Evolutionary conservation across 768 basidiomycete genomes (phyloP), one percentile per base, ranked within the genome.

Genomic region (Leccinellum albellum): DNA sequence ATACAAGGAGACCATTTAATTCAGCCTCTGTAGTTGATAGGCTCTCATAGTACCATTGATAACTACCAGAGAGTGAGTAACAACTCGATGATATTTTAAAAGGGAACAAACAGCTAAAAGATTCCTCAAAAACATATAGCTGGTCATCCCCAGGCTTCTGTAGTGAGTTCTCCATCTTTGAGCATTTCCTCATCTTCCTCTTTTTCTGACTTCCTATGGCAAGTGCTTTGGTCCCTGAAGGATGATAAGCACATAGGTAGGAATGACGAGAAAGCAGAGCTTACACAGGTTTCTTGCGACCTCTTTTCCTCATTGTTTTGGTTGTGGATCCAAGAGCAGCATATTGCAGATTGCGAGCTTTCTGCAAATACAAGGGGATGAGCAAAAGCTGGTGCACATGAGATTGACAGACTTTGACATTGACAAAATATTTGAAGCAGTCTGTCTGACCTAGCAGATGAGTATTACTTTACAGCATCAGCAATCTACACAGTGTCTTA

Each of bases 371-470:
- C 56, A 54, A 48, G 14, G 4, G 33, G 24, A 48, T 59, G 21
- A 58, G 45, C 7, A 45, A 13, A 20, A n/a, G 45, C n/a, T 26
- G 13, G 14, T 6, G 20, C 9, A 28, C 5, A 21, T 10, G 33
- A 32, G 20, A 14, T 50, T 5, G 44, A 60, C 78, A 26, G 21
- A 90, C 93, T 82, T 97, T 97, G 73, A 98, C 87, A 70, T 98
- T 93, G 8, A 98, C 91, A 69, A 98, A 98, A 72, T 98, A 96
- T 65, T 94, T 93, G 79, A 99, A 99, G 20, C 98, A 79, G 62
- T 98, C 97, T 0, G 96, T 98, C 71, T 99, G 95, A 8, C 97
- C 97, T 2, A 99, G 82, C n/a, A 98, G 83, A 98, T 2, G 91
- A 91, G 70, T 98, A 98, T 17, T 94, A 87, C 71, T 98, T 98